Evolutionary conservation across 768 basidiomycete species (phyloP).

Genomic region (Stropharia rugosoannulata): DNA sequence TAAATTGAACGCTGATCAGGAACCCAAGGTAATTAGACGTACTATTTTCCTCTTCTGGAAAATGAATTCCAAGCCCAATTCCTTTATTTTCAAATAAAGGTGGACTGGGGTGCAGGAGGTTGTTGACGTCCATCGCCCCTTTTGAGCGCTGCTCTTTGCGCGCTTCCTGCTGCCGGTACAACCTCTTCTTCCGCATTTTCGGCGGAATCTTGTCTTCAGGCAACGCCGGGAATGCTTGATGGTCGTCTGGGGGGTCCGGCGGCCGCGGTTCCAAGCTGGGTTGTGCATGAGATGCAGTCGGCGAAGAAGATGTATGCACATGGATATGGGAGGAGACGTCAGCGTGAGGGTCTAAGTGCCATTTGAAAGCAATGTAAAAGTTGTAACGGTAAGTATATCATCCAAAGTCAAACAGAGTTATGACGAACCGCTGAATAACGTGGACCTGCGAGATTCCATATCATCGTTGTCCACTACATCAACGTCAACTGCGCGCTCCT

Average conservation of each 20-base stretch:
- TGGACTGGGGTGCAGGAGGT: neutral
- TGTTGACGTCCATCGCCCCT: neutral
- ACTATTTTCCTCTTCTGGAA: neutral
- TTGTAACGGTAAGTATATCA: neutral
- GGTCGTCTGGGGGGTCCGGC: constrained; percentile 10
- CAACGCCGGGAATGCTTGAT: neutral
- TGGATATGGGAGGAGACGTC: neutral
- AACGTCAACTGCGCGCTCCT: constrained; percentile 13
- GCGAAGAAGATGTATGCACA: neutral
- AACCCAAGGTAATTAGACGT: neutral
- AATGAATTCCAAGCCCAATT: constrained; percentile 8
- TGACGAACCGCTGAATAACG: neutral
- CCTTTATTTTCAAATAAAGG: neutral
- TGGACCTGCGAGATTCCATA: neutral
- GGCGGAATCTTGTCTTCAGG: constrained; percentile 52
- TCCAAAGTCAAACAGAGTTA: neutral
- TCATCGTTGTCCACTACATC: constrained; percentile 11
- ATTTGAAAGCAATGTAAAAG: neutral
- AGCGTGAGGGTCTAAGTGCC: neutral
- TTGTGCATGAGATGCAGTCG: neutral
- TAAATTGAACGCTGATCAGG: too few relatives aligned
- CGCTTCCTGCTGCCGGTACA: constrained; percentile 27
- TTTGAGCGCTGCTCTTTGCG: constrained; percentile 16
- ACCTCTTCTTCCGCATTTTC: constrained; percentile 60
- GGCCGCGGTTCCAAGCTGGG: constrained; percentile 11